These are phyloP conservation scores for Fraxinus paxiana DNA, from an alignment of 305 asterid genomes.

Conservation along the genomic window DNA sequence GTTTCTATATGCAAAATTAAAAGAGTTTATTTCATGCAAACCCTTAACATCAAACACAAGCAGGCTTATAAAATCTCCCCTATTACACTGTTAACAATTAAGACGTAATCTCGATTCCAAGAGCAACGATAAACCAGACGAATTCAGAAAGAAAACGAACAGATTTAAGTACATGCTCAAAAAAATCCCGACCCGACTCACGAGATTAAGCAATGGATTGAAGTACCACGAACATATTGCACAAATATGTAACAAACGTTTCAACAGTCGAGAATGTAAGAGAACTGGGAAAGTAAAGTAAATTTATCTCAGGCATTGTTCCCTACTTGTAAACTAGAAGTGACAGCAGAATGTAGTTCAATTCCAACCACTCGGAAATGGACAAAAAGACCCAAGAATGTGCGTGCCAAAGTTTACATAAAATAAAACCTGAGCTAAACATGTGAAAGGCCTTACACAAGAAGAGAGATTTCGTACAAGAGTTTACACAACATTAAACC, in stretches of 20 bases:
- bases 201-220: not conserved
- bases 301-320: not conserved
- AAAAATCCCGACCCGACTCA: not conserved
- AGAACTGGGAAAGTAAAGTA: not conserved
- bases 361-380: not conserved
- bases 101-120: not conserved
- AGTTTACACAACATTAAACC: not conserved
- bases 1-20: not conserved
- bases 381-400: not conserved
- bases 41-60: not conserved
- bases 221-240: not conserved
- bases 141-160: slow-evolving; percentile 5
- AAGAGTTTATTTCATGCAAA: not conserved
- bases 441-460: not conserved
- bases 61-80: not conserved
- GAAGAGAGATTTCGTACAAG: not conserved
- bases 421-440: not conserved
- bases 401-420: not conserved
- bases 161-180: not conserved
- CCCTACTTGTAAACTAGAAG: not conserved
- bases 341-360: not conserved
- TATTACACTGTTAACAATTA: not conserved
- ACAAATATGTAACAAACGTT: not conserved
- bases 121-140: not conserved
- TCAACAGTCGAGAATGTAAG: not conserved